A percentile compares a stretch with the other conserved stretches of the same genome.
phyloP scores from a whole-genome alignment of 805 yeast species.

The Kurtzmaniella cleridarum region DNA sequence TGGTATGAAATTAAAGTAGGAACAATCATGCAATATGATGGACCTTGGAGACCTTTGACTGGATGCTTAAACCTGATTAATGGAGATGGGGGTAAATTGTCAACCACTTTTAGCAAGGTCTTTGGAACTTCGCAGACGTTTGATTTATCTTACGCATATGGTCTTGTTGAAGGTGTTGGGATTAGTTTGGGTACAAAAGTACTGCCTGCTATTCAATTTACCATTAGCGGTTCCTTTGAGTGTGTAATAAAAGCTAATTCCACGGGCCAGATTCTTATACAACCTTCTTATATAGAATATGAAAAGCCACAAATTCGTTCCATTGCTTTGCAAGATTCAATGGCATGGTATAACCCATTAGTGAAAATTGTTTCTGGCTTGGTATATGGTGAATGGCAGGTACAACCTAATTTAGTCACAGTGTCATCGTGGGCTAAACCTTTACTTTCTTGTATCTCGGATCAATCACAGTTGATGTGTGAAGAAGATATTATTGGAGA shows the following conservation, averaged over 20 bases:
- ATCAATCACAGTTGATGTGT: slow-evolving; percentile 10
- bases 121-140: slow-evolving; percentile 11
- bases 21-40: slow-evolving; percentile 1
- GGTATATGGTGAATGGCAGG: slow-evolving; percentile 7
- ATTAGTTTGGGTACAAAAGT: slow-evolving; percentile 3
- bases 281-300: slow-evolving; percentile 11
- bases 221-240: slow-evolving; percentile 9
- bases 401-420: slow-evolving; percentile 1
- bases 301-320: slow-evolving; percentile 8
- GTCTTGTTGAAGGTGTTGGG: not conserved
- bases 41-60: slow-evolving; percentile 11
- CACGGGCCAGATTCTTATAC: slow-evolving; percentile 18
- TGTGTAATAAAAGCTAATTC: slow-evolving; percentile 13
- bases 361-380: slow-evolving; percentile 2
- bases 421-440: slow-evolving; percentile 9
- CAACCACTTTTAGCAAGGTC: slow-evolving; percentile 10
- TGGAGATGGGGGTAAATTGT: slow-evolving; percentile 18
- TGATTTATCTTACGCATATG: slow-evolving; percentile 9
- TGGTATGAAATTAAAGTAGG: slow-evolving; percentile 13
- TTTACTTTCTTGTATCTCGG: slow-evolving; percentile 14
- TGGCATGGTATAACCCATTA: slow-evolving; percentile 4
- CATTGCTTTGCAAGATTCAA: slow-evolving; percentile 7
- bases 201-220: slow-evolving; percentile 5
- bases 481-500: slow-evolving; percentile 3
- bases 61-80: slow-evolving; percentile 13